Conservation (phyloP, 208 protist species). For the Tritrichomonas foetus region DNA sequence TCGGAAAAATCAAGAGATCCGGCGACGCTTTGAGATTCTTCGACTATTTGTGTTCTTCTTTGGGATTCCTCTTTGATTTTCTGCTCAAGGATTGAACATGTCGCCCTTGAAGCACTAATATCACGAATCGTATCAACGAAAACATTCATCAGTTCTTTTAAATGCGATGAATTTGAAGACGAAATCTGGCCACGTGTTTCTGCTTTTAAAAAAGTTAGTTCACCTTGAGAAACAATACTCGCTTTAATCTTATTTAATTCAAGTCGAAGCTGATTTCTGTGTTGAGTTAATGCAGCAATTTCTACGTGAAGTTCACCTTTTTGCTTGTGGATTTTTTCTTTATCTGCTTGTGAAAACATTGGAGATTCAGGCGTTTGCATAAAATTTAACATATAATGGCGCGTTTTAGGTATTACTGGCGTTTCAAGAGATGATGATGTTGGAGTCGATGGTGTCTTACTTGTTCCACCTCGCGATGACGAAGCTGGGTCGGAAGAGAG, state of each 20-base stretch:
- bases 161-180: background rate
- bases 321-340: too few species aligned
- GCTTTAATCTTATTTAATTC: background rate
- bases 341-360: too few species aligned
- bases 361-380: too few species aligned
- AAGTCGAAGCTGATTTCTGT: too few species aligned
- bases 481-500: too few species aligned
- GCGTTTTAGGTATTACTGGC: too few species aligned
- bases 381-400: too few species aligned
- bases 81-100: background rate
- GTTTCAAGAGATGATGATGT: too few species aligned
- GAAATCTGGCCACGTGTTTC: background rate
- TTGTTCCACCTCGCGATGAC: too few species aligned
- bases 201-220: conserved; percentile 11
- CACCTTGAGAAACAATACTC: background rate
- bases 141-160: background rate
- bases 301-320: too few species aligned
- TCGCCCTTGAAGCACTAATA: background rate
- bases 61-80: background rate
- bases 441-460: too few species aligned
- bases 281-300: too few species aligned
- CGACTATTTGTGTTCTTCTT: background rate
- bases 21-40: background rate
- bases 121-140: background rate
- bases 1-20: background rate